These are phyloP conservation scores for Tetracladium maxilliforme DNA, from an alignment of 2,329 filamentous ascomycete genomes.

Conservation along the genomic window DNA sequence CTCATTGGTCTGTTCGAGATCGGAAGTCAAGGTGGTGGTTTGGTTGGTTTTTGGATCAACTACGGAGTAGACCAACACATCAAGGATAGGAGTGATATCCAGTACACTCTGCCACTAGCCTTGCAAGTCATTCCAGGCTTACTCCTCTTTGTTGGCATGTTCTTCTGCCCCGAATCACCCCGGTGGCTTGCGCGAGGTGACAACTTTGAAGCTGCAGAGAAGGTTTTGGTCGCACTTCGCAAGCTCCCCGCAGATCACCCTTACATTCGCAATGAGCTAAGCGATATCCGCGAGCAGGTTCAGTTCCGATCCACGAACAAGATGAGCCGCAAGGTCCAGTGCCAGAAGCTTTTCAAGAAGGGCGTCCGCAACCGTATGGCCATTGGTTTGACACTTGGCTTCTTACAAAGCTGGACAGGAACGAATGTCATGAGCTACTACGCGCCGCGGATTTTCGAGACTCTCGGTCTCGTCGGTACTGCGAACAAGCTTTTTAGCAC, in stretches of 20 bases:
- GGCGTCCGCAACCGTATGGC: too few relatives aligned
- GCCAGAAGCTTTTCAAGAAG: too few relatives aligned
- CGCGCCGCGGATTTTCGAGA: slow-evolving; percentile 7
- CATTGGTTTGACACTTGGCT: too few relatives aligned
- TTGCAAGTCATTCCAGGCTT: slow-evolving; percentile 8
- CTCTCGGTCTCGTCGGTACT: slow-evolving; percentile 19
- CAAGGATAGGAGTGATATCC: too few relatives aligned
- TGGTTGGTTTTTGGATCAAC: slow-evolving; percentile 17
- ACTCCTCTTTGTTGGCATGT: slow-evolving; percentile 5
- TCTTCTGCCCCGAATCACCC: slow-evolving; percentile 9
- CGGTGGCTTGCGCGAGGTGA: slow-evolving; percentile 14
- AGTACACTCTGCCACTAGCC: slow-evolving; percentile 7
- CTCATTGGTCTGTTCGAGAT: slow-evolving; percentile 30
- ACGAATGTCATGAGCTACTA: too few relatives aligned
- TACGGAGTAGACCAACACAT: too few relatives aligned
- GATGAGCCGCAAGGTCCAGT: too few relatives aligned
- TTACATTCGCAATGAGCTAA: slow-evolving; percentile 10
- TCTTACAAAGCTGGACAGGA: too few relatives aligned
- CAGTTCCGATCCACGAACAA: too few relatives aligned
- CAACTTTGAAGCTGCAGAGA: slow-evolving; percentile 8
- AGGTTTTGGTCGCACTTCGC: slow-evolving; percentile 11
- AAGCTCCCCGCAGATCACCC: slow-evolving; percentile 8
- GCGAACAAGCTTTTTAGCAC: slow-evolving; percentile 23
- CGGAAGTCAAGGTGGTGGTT: slow-evolving; percentile 25
- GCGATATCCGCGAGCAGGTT: slow-evolving; percentile 13